These are phyloP conservation scores for Podospora anserina DNA, from an alignment of 495 filamentous ascomycete genomes.

Conservation along the genomic window DNA sequence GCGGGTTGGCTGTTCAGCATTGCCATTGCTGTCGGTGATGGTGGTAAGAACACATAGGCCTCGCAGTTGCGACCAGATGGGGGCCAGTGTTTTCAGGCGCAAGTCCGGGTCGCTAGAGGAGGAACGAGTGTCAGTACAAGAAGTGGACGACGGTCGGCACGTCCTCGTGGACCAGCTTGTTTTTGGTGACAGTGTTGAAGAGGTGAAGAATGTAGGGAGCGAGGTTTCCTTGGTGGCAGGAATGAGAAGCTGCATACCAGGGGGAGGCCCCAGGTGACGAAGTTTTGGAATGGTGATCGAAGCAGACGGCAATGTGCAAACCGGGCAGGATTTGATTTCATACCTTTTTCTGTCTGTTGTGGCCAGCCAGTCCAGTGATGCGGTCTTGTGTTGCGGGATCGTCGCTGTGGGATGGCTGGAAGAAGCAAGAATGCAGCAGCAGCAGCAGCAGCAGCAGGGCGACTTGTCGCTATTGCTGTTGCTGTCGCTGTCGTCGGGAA, in stretches of 20 bases:
- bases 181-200: conserved; percentile 23
- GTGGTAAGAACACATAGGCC: conserved; percentile 41
- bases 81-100: neutral
- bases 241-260: conserved; percentile 34
- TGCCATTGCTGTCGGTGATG: conserved; percentile 40
- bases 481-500: neutral
- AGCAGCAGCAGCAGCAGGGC: neutral
- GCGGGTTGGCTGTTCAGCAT: conserved; percentile 50
- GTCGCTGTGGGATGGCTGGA: neutral
- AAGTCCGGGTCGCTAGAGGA: neutral
- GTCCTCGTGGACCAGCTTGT: conserved; percentile 4
- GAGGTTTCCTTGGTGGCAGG: conserved; percentile 10
- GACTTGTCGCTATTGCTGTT: neutral
- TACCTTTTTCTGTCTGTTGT: conserved; percentile 6
- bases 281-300: conserved; percentile 30
- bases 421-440: neutral
- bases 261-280: conserved; percentile 26
- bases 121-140: conserved; percentile 6
- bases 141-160: neutral
- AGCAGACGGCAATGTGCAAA: neutral
- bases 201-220: conserved; percentile 32
- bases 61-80: conserved; percentile 7
- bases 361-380: neutral
- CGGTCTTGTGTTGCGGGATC: conserved; percentile 10
- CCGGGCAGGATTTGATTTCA: neutral